Evolutionary conservation across 441 rosid genomes (phyloP).

Genomic region (Jatropha multifida): DNA sequence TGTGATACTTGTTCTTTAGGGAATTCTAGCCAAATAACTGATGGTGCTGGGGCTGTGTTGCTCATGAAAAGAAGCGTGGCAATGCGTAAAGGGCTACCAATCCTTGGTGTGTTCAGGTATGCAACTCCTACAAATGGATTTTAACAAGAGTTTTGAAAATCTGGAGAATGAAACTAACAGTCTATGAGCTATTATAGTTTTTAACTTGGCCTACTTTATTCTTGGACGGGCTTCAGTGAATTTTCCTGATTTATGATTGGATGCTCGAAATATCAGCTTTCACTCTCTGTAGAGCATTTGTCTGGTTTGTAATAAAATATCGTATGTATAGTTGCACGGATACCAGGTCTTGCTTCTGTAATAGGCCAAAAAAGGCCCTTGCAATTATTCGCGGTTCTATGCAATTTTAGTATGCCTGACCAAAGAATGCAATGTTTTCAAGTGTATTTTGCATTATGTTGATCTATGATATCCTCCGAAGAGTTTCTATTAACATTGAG

Average conservation of each 20-base stretch:
- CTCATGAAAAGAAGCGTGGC: constrained; percentile 97
- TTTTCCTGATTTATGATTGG: not conserved
- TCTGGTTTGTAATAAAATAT: not conserved
- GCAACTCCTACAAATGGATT: not conserved
- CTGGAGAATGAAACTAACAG: no score
- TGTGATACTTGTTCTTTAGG: constrained; percentile 42
- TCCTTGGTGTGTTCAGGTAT: constrained; percentile 94
- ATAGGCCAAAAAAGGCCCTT: no score
- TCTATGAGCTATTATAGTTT: not conserved
- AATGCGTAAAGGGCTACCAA: constrained; percentile 69
- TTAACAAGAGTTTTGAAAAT: no score
- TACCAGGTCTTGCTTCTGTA: no score
- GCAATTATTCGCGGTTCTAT: not conserved
- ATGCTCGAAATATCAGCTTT: not conserved
- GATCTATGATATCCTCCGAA: not conserved
- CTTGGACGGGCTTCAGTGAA: not conserved
- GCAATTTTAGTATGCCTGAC: not conserved
- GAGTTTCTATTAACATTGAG: not conserved
- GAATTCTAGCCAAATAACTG: constrained; percentile 96
- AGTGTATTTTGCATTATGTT: not conserved
- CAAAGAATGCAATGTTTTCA: not conserved
- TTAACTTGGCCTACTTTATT: not conserved
- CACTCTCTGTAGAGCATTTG: not conserved
- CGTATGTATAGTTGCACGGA: no score
- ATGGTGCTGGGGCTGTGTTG: constrained; percentile 97